Base-by-base conservation (phyloP, 1,284 basidiomycete species). In the Leccinum subrobustum region DNA sequence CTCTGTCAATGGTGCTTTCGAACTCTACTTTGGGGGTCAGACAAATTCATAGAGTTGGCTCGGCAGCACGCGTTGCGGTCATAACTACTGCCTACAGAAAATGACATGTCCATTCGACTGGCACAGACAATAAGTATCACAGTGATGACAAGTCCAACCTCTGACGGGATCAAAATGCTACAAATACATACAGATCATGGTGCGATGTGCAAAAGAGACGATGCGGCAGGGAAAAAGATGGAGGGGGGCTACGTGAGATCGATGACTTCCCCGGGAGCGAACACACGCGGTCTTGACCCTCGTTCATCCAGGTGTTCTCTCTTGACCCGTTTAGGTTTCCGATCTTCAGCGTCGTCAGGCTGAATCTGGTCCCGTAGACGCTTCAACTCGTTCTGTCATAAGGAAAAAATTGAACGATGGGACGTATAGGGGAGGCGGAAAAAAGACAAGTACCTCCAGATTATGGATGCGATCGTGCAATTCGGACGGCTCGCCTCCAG, bases 271-370 rank as follows among this genome's bases (percentile, higher is more conserved):
- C 56, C 56, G 0, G 44, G 51, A 35, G 27, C 5, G 14, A 61
- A 59, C 0, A 25, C 4, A 20, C 9, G 33, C 3, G 8, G 23
- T 25, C 39, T 60, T 9, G 50, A 11, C 11, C 16, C 20, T 20
- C 6, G 35, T 61, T 55, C 35, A 23, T 9, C 33, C 7, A 23
- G 29, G 3, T 59, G 48, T 35, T 63, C 61, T 37, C 31, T 51
- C 50, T 68, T 64, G 58, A 69, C 51, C 42, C 59, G 64, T 29
- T 68, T 63, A 7, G 62, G 47, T 12, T 70, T 63, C 11, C 25
- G 57, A 25, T 57, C 59, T 14, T 60, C 37, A 16, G 35, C 42
- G 6, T 23, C 20, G 35, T 35, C 23, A 27, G 14, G 35, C 11
- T 58, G 51, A 55, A 59, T 18, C 9, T 44, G 44, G 44, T 20